Evolutionary conservation across 768 basidiomycete species (phyloP), one percentile per base, ranked within the genome.

Genomic region (Leccinum rimulosum): DNA sequence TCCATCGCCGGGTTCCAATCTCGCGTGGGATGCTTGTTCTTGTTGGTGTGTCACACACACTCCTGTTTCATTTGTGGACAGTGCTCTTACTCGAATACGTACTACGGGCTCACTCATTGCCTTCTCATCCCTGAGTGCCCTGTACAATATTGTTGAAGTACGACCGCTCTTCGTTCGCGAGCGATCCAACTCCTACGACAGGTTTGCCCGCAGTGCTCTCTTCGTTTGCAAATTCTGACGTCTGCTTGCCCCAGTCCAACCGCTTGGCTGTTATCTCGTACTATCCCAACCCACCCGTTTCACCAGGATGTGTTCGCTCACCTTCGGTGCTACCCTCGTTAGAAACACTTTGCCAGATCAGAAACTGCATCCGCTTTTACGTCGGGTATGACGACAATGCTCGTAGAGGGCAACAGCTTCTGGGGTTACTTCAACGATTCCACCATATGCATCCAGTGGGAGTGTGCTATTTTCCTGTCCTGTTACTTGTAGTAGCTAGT

Each of bases 1-100:
- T 88, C 84, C 4, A 96, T 97, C 61, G 91, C 94, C 27, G 95
- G 95, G 2, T 97, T 97, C 80, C 95, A 97, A 70, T 89, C 89
- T 38, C 83, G 95, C 31, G 82, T 98, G n/a, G 95, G 95, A 31
- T 92, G 89, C 64, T 74, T 98, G 45, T 97, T 98, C 81, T 98
- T 98, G 84, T 71, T 97, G 66, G 91, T 91, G 63, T 25, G 71
- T 65, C 28, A 36, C 22, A 22, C 22, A 22, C 36, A 50, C 17
- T 31, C 28, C 28, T 51, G 12, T 12, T 28, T 27, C 48, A 19
- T n/a, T 19, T 17, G 31, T 27, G 51, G 48, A 52, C 40, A 30
- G 15, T 19, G 27, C 33, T 50, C 66, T 66, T 15, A 66, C 55
- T 43, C 54, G 36, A 51, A 36, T 17, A 27, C 31, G 7, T 61